Conservation (phyloP, 1,284 basidiomycete species). For the Ceratobasidium sp. region DNA sequence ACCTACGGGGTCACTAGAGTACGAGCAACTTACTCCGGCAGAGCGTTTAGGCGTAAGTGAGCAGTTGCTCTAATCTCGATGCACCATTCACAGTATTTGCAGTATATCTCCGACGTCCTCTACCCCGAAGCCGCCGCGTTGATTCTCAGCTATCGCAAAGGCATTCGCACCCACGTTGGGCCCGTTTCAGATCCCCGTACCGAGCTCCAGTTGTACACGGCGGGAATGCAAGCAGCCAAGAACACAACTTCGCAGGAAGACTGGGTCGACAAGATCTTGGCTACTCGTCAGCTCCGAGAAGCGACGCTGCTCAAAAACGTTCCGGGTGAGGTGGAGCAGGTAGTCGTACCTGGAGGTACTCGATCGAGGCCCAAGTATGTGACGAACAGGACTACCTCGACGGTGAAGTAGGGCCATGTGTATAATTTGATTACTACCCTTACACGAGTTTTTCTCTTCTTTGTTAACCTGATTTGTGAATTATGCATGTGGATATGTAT, state of each 20-base stretch:
- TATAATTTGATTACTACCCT: background rate
- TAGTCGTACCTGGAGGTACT: constrained; percentile 33
- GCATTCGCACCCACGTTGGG: constrained; percentile 34
- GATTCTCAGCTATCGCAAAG: constrained; percentile 34
- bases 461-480: constrained; percentile 20
- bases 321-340: constrained; percentile 9
- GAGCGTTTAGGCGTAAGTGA: constrained; percentile 40
- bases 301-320: background rate
- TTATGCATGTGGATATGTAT: constrained; percentile 21
- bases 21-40: constrained; percentile 26
- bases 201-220: constrained; percentile 21
- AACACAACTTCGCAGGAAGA: constrained; percentile 24
- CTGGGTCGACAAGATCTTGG: constrained; percentile 41
- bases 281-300: constrained; percentile 37
- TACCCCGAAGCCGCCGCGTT: constrained; percentile 41
- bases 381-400: constrained; percentile 21
- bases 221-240: constrained; percentile 27
- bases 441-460: background rate
- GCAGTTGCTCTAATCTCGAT: background rate
- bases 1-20: constrained; percentile 23
- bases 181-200: constrained; percentile 7
- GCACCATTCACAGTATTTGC: background rate
- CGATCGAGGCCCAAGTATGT: constrained; percentile 38
- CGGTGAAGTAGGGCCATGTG: constrained; percentile 1
- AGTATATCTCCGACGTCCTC: constrained; percentile 41